Conservation (phyloP, 257 asterid genomes). For the Ilex asprella region DNA sequence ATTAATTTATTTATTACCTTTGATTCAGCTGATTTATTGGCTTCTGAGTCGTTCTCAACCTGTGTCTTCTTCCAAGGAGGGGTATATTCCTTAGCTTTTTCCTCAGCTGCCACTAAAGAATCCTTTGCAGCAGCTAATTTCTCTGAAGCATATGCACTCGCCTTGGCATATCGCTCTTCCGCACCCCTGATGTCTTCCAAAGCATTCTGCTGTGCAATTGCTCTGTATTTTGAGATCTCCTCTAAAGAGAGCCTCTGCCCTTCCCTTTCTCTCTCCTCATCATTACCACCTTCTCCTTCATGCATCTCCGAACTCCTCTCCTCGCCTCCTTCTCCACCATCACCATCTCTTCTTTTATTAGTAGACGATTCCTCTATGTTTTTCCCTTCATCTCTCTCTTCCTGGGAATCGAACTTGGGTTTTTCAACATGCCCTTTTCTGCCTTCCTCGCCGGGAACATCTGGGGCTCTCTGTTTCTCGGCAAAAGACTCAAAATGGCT, state of each 20-base stretch:
- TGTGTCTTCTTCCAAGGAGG: conserved; percentile 57
- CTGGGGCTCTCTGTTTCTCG: conserved; percentile 7
- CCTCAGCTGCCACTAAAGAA: conserved; percentile 45
- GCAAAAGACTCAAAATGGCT: conserved; percentile 50
- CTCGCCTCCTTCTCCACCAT: too few relatives aligned
- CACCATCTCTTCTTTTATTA: too few relatives aligned
- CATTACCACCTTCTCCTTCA: too few relatives aligned
- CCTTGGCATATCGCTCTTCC: conserved; percentile 31
- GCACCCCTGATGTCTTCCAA: conserved; percentile 46
- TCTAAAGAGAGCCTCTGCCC: conserved; percentile 31
- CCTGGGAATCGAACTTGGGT: conserved; percentile 14
- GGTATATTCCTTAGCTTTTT: conserved; percentile 53
- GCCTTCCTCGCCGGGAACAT: conserved; percentile 1
- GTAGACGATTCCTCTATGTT: too few relatives aligned
- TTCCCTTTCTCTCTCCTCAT: too few relatives aligned
- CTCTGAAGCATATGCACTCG: conserved; percentile 30
- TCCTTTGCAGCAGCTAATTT: conserved; percentile 55
- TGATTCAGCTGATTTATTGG: too few relatives aligned
- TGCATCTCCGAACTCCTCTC: too few relatives aligned
- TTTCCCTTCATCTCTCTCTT: not conserved
- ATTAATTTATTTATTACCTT: too few relatives aligned
- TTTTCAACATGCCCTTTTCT: conserved; percentile 3
- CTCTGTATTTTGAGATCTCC: conserved; percentile 42
- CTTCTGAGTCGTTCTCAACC: conserved; percentile 15
- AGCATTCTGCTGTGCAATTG: conserved; percentile 57